A percentile compares a stretch with the other conserved stretches of the same genome.
Conservation (phyloP, 495 filamentous ascomycete species). For the Penicillium cataractarum region DNA sequence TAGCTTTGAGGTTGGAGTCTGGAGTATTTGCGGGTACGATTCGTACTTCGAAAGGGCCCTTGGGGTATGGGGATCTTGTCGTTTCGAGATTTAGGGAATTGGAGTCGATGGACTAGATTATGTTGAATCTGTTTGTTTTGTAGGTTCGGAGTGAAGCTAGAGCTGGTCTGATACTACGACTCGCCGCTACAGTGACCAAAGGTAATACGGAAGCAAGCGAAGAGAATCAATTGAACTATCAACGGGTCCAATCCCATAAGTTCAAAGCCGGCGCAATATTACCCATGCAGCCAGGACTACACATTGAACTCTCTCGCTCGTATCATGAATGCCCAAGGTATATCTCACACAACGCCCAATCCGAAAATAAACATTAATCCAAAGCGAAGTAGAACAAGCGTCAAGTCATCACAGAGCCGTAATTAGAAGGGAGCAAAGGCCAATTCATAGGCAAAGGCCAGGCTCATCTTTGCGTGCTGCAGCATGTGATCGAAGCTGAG, state of each 20-base stretch:
- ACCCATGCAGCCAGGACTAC: background rate
- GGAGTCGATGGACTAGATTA: too few relatives aligned
- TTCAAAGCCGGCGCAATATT: background rate
- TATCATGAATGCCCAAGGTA: slow-evolving; percentile 15
- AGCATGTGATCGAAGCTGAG: slow-evolving; percentile 97
- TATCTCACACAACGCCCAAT: slow-evolving; percentile 25
- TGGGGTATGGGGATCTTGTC: too few relatives aligned
- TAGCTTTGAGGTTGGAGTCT: background rate
- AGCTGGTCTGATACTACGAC: background rate
- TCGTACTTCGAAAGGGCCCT: too few relatives aligned
- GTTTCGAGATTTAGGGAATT: too few relatives aligned
- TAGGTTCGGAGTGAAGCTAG: background rate
- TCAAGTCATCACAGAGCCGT: slow-evolving; percentile 4
- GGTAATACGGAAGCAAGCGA: background rate
- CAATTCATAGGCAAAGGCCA: slow-evolving; percentile 88
- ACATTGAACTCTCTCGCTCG: background rate
- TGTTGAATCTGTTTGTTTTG: too few relatives aligned
- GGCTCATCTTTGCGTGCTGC: slow-evolving; percentile 90
- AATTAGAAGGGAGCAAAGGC: slow-evolving; percentile 51
- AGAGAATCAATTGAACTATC: slow-evolving; percentile 1
- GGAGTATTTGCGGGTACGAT: too few relatives aligned
- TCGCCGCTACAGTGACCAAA: background rate
- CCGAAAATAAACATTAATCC: slow-evolving; percentile 2
- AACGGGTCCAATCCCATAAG: background rate
- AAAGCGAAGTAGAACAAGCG: background rate